These are phyloP conservation scores for Ophiocordyceps unilateralis DNA, from an alignment of 2,329 filamentous ascomycete genomes.

Conservation along the genomic window DNA sequence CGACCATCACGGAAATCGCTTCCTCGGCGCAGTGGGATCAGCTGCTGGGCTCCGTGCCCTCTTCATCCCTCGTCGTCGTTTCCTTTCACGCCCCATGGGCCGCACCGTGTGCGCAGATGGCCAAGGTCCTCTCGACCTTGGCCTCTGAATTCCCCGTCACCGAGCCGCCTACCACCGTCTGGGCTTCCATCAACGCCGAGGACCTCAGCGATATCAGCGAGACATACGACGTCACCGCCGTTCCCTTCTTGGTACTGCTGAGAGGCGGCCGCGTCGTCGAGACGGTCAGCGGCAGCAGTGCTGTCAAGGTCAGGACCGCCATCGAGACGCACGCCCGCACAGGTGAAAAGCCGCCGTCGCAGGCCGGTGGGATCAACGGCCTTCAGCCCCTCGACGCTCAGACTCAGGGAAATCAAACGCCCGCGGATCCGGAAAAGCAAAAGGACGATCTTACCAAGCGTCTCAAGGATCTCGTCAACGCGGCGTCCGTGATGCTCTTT, in stretches of 20 bases:
- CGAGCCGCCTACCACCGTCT: conserved; percentile 51
- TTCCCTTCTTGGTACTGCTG: conserved; percentile 78
- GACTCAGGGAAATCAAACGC: conserved; percentile 24
- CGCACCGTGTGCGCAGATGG: conserved; percentile 89
- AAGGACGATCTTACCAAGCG: conserved; percentile 78
- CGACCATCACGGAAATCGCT: conserved; percentile 60
- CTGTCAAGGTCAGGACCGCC: conserved; percentile 63
- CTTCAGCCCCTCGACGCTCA: conserved; percentile 18
- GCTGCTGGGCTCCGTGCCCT: conserved; percentile 46
- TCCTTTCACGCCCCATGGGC: conserved; percentile 98
- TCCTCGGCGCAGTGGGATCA: conserved; percentile 57
- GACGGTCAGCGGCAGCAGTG: conserved; percentile 78
- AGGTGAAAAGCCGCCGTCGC: conserved; percentile 14
- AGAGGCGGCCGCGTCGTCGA: conserved; percentile 62
- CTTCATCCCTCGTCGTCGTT: conserved; percentile 60
- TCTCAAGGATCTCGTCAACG: conserved; percentile 73
- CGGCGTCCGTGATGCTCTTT: conserved; percentile 94
- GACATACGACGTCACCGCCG: conserved; percentile 82
- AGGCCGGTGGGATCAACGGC: conserved; percentile 17
- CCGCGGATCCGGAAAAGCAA: conserved; percentile 34
- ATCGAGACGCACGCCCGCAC: conserved; percentile 65
- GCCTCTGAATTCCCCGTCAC: conserved; percentile 67
- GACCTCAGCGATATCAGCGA: conserved; percentile 86
- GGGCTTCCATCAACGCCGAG: conserved; percentile 87
- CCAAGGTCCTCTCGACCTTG: conserved; percentile 66